Conservation (phyloP, 192 early-diverging fungal genomes). For the Coemansia sp. region DNA sequence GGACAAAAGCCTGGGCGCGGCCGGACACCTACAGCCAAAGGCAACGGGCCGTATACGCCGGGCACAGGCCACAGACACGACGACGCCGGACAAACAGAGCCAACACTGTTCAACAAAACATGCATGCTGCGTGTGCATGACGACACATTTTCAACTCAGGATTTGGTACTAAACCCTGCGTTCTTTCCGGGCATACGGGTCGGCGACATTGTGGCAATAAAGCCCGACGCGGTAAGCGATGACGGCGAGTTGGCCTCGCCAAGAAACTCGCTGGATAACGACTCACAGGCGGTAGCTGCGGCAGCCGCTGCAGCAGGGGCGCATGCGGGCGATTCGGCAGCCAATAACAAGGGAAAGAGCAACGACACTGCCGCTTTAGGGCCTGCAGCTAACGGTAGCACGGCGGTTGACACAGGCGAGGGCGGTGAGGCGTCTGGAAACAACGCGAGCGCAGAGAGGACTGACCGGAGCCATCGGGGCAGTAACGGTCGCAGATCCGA, state of each 20-base stretch:
- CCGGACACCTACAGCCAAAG: conserved; percentile 23
- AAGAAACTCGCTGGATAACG: conserved; percentile 27
- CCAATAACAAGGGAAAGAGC: neutral
- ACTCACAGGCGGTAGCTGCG: conserved; percentile 1
- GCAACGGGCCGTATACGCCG: conserved; percentile 4
- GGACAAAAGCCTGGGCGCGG: conserved; percentile 28
- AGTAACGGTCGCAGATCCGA: neutral
- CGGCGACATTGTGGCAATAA: conserved; percentile 53
- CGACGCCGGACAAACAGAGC: conserved; percentile 3
- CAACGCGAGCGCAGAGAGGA: neutral
- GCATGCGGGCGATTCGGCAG: neutral
- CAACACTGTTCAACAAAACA: conserved; percentile 36
- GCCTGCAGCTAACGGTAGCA: neutral
- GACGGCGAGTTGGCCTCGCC: conserved; percentile 24
- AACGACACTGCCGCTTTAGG: neutral
- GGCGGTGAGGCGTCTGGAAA: neutral
- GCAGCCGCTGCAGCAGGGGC: neutral
- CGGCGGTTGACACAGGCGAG: neutral
- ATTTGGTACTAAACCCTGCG: conserved; percentile 45
- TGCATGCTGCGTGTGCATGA: conserved; percentile 49
- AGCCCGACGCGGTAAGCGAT: conserved; percentile 24
- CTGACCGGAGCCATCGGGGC: neutral
- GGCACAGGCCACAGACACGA: conserved; percentile 25
- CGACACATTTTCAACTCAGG: conserved; percentile 29
- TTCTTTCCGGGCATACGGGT: conserved; percentile 48